A percentile compares a stretch with the other conserved stretches of the same genome.
phyloP scores from a whole-genome alignment of 768 basidiomycete genomes.

The Macrolepiota dolichaula region DNA sequence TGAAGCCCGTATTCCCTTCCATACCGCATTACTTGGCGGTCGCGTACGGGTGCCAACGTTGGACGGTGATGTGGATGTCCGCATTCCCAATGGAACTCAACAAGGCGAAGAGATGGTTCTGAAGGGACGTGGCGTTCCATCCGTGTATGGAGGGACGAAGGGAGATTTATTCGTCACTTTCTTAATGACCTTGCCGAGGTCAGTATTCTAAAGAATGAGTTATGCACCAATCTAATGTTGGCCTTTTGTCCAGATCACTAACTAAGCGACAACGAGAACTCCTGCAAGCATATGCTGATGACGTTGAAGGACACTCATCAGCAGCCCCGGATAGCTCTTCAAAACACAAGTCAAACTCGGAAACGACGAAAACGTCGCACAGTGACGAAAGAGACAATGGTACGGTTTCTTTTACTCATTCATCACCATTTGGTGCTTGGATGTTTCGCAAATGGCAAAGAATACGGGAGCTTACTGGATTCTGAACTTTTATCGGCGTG shows the following conservation, averaged over 20 bases:
- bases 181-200: constrained; percentile 88
- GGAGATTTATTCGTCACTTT: constrained; percentile 92
- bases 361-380: constrained; percentile 19
- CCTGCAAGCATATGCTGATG: constrained; percentile 86
- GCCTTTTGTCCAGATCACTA: constrained; percentile 56
- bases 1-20: constrained; percentile 84
- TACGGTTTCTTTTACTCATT: constrained; percentile 68
- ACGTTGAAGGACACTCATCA: constrained; percentile 65
- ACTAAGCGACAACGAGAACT: constrained; percentile 83
- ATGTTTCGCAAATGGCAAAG: constrained; percentile 65
- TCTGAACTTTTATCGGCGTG: constrained; percentile 61
- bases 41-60: constrained; percentile 89
- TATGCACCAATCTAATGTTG: constrained; percentile 6
- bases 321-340: constrained; percentile 1
- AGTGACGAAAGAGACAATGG: constrained; percentile 52
- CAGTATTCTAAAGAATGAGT: constrained; percentile 22
- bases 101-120: constrained; percentile 97
- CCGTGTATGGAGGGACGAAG: constrained; percentile 53
- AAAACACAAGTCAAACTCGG: constrained; percentile 8
- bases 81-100: constrained; percentile 89
- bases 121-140: constrained; percentile 77
- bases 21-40: constrained; percentile 91
- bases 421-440: constrained; percentile 62
- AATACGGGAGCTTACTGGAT: constrained; percentile 66
- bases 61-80: constrained; percentile 93